Base-by-base conservation (phyloP, 495 filamentous ascomycete genomes). In the Podospora comata region DNA sequence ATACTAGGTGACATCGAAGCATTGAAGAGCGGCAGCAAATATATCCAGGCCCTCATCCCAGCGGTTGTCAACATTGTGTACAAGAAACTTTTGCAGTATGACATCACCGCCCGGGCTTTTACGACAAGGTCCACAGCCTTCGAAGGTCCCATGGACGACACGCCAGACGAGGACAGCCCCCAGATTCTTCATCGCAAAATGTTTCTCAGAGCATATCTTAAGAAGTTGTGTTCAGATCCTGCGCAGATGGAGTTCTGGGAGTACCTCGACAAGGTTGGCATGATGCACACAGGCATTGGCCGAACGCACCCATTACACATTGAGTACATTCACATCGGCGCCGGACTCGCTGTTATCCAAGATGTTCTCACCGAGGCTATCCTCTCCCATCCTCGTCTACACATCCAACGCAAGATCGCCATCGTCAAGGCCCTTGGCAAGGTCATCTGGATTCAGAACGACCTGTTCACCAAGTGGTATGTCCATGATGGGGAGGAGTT, bases 391-490 rank as follows among this genome's bases (percentile, higher is more conserved):
- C 89, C 90, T 0, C 82, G 84, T 0, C 78, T 92, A 23, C 80
- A 82, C 7, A 78, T 90, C 44, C 82, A 82, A 23, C 85, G 85
- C 68, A 92, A 92, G 78, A 85, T 87, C 2, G 87, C 87, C 4
- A 81, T 92, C 19, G 79, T 91, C 34, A 90, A 87, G 68, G 91
- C 90, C 69, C 68, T 85, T 39, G 80, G 80, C 60, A 85, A 85
- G 72, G 80, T 85, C 28, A 80, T 85, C 58, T 91, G 89, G 89
- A 90, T 91, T 72, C 90, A 92, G 77, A 91, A 91, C 71, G 91
- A 94, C 74, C 80, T 94, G 20, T 91, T 94, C 71, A 88, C 90
- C 9, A 89, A 87, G 77, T 91, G 88, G 86, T 90, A 91, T 68
- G 84, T 90, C 4, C 81, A 84, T 27, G 89, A 93, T 67, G 89